Evolutionary conservation across 805 yeast species (phyloP).

Genomic region (Yamadazyma scolyti): DNA sequence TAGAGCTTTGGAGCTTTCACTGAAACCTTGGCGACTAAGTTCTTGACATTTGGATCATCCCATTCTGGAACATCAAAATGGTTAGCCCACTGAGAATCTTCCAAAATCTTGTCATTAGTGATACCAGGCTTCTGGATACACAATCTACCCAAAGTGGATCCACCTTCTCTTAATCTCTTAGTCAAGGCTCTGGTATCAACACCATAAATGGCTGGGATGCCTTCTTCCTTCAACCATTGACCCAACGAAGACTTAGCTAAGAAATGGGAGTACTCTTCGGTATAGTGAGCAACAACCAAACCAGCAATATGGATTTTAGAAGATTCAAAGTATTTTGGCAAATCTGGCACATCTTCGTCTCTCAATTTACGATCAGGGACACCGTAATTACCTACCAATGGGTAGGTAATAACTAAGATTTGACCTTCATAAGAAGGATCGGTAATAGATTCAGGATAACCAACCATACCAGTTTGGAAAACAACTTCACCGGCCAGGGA

Average conservation of each 20-base stretch:
- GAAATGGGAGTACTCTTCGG: slow-evolving; percentile 92
- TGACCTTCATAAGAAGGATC: slow-evolving; percentile 99
- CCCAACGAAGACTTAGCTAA: slow-evolving; percentile 91
- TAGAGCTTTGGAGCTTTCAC: slow-evolving; percentile 71
- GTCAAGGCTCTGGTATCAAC: slow-evolving; percentile 96
- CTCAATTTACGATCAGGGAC: slow-evolving; percentile 80
- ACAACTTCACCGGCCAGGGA: slow-evolving; percentile 95
- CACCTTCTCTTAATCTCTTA: slow-evolving; percentile 85
- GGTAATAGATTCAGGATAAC: slow-evolving; percentile 96
- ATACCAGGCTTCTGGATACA: slow-evolving; percentile 50
- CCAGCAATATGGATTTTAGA: slow-evolving; percentile 93
- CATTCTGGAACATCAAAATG: slow-evolving; percentile 77
- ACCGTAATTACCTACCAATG: slow-evolving; percentile 97
- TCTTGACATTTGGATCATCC: slow-evolving; percentile 88
- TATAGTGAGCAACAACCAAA: slow-evolving; percentile 92
- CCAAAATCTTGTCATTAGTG: slow-evolving; percentile 26
- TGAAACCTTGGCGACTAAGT: slow-evolving; percentile 90
- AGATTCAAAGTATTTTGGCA: slow-evolving; percentile 94
- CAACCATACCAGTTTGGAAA: slow-evolving; percentile 99
- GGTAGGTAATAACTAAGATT: slow-evolving; percentile 92
- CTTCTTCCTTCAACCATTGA: slow-evolving; percentile 87
- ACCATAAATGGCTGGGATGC: slow-evolving; percentile 95
- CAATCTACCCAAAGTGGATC: slow-evolving; percentile 90
- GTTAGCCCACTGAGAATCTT: slow-evolving; percentile 49
- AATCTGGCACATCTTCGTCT: slow-evolving; percentile 61